Evolutionary conservation across 148 eudicot genomes (phyloP), one percentile per base, ranked within the genome.

Genomic region (Rhododendron kiyosumense): DNA sequence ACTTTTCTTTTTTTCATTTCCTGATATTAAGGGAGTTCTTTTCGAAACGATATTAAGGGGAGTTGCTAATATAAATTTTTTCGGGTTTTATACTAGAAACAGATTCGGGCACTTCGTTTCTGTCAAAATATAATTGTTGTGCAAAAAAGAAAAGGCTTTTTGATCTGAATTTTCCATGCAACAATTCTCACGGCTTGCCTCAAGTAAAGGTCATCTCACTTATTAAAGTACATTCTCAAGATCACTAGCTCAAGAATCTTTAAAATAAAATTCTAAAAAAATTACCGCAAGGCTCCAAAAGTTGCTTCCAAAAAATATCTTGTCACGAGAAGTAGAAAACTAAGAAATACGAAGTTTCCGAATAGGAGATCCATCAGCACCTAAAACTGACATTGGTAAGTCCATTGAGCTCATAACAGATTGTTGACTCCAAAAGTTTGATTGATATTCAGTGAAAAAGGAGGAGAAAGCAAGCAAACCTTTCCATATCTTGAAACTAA

Each of bases 281-380:
- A 28, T 89, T 88, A 91, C 93, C 87, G 41, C 20, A 67, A 81
- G 78, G 69, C 81, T 85, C 83, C 85, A 82, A 81, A 63, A 63
- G 86, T 46, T 78, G 85, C 51, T 38, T 90, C 87, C 87, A 93
- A 80, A 59, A 86, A 81, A 83, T 63, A 88, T 86, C 90, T 92
- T 30, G 93, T 89, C 41, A 86, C 84, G 18, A 83, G 59, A 36
- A 86, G 88, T 69, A 94, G 82, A 84, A 87, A 85, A 63, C 81
- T 81, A 48, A 93, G 75, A 87, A 92, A 94, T n/a, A 83, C 34
- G 65, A 93, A 18, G 81, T 93, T 94, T 48, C 95, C 95, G 0
- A 92, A 45, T 24, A 94, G 36, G 69, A 90, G 87, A 85, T 87
- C 90, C 75, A 86, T 82, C 63, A 93, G 51, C 87, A 93, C 85